These are phyloP conservation scores for Calocybe cyanea DNA, from an alignment of 768 basidiomycete genomes.

Conservation along the genomic window DNA sequence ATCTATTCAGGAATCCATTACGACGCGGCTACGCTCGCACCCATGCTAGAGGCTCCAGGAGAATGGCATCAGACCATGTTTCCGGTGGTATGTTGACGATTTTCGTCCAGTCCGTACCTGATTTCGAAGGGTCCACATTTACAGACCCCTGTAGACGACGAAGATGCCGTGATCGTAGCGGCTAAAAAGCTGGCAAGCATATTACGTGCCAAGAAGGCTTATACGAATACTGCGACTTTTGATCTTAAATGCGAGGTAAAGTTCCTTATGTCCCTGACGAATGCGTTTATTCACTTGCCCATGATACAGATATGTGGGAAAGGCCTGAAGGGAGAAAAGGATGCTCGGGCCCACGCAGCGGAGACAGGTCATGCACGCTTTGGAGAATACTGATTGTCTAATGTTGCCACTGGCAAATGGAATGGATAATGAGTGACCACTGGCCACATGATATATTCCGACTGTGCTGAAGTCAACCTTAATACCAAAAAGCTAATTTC, in stretches of 20 bases:
- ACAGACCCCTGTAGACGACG: slow-evolving; percentile 29
- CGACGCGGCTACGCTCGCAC: slow-evolving; percentile 84
- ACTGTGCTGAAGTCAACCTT: no score
- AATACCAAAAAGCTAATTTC: no score
- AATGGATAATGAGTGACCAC: no score
- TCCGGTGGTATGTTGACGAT: slow-evolving; percentile 42
- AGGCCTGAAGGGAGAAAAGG: slow-evolving; percentile 92
- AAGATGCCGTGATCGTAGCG: slow-evolving; percentile 57
- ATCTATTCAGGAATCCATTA: slow-evolving; percentile 98
- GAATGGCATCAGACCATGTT: slow-evolving; percentile 93
- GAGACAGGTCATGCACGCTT: slow-evolving; percentile 83
- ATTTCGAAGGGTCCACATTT: not conserved
- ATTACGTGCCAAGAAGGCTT: slow-evolving; percentile 75
- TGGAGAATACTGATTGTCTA: slow-evolving; percentile 60
- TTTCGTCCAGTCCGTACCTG: not conserved
- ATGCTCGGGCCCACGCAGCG: slow-evolving; percentile 82
- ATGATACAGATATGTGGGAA: slow-evolving; percentile 65
- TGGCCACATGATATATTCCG: no score
- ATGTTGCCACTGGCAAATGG: slow-evolving; percentile 6
- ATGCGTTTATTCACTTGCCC: not conserved
- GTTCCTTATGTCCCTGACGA: slow-evolving; percentile 10
- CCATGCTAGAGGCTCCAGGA: slow-evolving; percentile 64
- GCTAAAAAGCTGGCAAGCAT: slow-evolving; percentile 69
- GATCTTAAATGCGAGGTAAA: slow-evolving; percentile 83
- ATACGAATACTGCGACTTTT: slow-evolving; percentile 89